phyloP scores from a whole-genome alignment of 441 rosid species.

The Adansonia grandidieri region DNA sequence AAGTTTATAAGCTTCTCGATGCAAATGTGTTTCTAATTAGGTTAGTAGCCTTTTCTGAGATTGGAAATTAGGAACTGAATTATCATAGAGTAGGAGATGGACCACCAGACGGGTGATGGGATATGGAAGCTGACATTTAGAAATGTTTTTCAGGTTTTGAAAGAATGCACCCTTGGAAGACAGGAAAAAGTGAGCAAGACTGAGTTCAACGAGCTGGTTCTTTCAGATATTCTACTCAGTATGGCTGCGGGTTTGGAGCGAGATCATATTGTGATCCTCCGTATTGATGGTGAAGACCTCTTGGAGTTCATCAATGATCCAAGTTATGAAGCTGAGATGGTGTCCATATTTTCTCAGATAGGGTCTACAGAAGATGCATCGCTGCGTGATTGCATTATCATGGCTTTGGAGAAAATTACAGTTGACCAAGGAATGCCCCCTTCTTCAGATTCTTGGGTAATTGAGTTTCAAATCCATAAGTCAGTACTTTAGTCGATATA shows the following conservation, averaged over 20 bases:
- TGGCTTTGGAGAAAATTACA: conserved; percentile 68
- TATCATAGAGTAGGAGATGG: neutral
- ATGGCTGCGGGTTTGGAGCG: conserved; percentile 97
- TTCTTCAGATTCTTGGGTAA: conserved; percentile 82
- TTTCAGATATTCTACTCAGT: conserved; percentile 82
- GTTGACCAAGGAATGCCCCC: conserved; percentile 98
- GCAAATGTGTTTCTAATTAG: neutral
- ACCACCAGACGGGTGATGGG: neutral
- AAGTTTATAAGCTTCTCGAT: neutral
- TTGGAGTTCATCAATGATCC: conserved; percentile 72
- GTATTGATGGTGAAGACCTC: conserved; percentile 96
- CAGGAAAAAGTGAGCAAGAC: conserved; percentile 76
- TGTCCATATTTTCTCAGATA: conserved; percentile 58
- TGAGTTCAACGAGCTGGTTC: conserved; percentile 74
- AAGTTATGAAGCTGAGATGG: conserved; percentile 66
- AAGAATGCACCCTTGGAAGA: conserved; percentile 85
- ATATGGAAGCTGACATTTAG: conserved; percentile 3
- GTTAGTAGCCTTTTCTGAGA: neutral
- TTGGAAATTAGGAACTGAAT: neutral
- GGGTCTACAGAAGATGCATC: conserved; percentile 46
- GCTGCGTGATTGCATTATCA: conserved; percentile 49
- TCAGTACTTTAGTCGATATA: too few species aligned
- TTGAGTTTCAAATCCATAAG: neutral
- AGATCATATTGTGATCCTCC: conserved; percentile 91
- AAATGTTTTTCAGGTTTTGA: conserved; percentile 55